Base-by-base conservation (phyloP, 805 yeast genomes). In the Myxozyma kluyveri region DNA sequence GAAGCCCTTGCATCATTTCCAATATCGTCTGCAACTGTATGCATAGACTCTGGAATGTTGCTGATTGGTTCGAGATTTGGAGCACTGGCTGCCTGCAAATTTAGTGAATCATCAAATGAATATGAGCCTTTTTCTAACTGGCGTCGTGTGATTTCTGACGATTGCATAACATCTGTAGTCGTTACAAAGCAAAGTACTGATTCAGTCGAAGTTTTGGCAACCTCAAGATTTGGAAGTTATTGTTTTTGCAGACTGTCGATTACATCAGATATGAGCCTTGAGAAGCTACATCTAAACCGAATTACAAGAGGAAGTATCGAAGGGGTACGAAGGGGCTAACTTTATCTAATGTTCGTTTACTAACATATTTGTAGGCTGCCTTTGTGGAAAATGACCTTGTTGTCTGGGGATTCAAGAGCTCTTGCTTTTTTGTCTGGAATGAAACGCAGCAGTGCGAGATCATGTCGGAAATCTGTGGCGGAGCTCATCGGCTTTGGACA, bases 401-500 rank as follows among this genome's bases (percentile, higher is more conserved):
- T 1, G 67, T 86, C 2, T 87, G 80, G 66, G 98, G 98, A 1
- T 91, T 93, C 74, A 81, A 82, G 60, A 87, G 93, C 1, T 83
- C 84, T 45, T 71, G 76, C 45, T 89, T 91, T 63, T 85, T 84
- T 62, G 67, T 88, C 21, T 88, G 88, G 83, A 88, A 90, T 66
- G 96, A 88, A 63, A 80, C 89, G 1, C 72, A 76, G 39, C 89
- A 86, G 59, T 73, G 75, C 47, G 96, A 89, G 65, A 65, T 88
- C 1, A 72, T 79, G 43, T 78, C 82, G 51, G 88, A 82, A 56
- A 68, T 75, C 12, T 93, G 98, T 67, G 98, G 98, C 24, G 98
- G 98, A 2, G 80, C 93, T 2, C 96, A 90, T 65, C 75, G 98
- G 54, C 78, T 80, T 53, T 93, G 97, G 96, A 75, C 76, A 31